Evolutionary conservation across 1,284 basidiomycete species (phyloP), one percentile per base, ranked within the genome.

Genomic region (Pterulicium gracile): DNA sequence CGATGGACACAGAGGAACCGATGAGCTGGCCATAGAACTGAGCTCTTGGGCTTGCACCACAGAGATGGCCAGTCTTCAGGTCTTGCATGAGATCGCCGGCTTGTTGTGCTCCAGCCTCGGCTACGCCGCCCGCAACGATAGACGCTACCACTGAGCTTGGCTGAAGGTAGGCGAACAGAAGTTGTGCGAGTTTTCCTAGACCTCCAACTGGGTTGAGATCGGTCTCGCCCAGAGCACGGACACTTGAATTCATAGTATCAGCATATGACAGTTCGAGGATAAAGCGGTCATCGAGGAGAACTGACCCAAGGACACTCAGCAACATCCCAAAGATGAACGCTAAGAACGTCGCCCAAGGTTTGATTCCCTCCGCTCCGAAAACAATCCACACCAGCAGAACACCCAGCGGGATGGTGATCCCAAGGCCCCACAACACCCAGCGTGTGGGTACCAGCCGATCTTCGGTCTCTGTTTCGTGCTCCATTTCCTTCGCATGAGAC

Each of bases 21-120:
- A 95, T 83, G 49, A 96, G 68, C 62, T 96, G 90, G 7, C 86
- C 85, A 56, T 80, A 91, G 60, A 93, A 93, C 56, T 92, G 88
- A 2, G 86, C 86, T 57, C 88, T 72, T 19, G 89, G 89, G 5
- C 89, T 91, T 3, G 89, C 92, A 51, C 78, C 79, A 45, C 94
- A 75, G 17, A 97, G 72, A 59, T 93, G 86, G 0, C 95, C 95
- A 1, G 94, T 97, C 68, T 98, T 98, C 54, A 97, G 72, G 62
- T 98, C 95, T 68, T 98, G 94, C 93, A 98, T 97, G 15, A 98
- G 77, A 61, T 98, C 94, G 14, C 94, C 95, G 4, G 94, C 92
- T 61, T 96, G 92, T 65, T 89, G 88, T 19, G 94, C 94, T 14
- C 94, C 94, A 21, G 94, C 94, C 67, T 98, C 94, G 3, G 92